These are phyloP conservation scores for Pestalotiopsis sp. DNA, from an alignment of 2,329 filamentous ascomycete species.

Conservation along the genomic window DNA sequence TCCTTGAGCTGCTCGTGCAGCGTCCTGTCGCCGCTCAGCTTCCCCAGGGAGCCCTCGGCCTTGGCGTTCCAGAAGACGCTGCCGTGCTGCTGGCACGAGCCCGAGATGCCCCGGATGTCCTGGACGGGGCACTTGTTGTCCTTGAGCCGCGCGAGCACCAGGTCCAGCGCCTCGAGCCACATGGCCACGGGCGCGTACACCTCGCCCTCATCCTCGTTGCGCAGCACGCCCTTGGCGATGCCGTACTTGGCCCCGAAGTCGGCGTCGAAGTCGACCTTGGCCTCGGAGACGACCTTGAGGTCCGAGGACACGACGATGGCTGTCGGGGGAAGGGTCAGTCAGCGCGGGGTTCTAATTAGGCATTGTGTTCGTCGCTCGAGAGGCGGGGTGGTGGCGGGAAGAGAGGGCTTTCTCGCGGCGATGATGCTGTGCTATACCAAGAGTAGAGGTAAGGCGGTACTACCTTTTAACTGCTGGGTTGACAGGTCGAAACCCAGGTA, in stretches of 20 bases:
- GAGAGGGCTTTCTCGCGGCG: not conserved
- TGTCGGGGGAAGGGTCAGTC: conserved; percentile 35
- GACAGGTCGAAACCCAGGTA: conserved; percentile 96
- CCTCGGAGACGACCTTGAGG: conserved; percentile 79
- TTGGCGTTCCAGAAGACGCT: conserved; percentile 88
- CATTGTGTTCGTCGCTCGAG: not conserved
- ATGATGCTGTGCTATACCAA: not conserved
- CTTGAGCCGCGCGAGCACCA: conserved; percentile 75
- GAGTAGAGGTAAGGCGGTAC: not conserved
- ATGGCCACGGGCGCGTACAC: conserved; percentile 91
- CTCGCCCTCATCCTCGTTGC: conserved; percentile 80
- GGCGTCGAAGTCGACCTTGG: conserved; percentile 93
- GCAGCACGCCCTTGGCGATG: conserved; percentile 85
- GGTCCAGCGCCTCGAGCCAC: conserved; percentile 92
- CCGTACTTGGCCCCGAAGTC: conserved; percentile 76
- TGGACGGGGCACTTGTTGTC: conserved; percentile 72
- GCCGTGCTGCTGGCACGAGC: conserved; percentile 95
- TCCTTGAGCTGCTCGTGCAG: conserved; percentile 73
- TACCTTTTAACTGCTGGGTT: conserved; percentile 94
- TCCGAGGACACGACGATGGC: conserved; percentile 83
- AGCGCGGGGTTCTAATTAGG: not conserved
- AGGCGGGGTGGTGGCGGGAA: conserved; percentile 10
- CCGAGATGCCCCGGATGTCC: conserved; percentile 80
- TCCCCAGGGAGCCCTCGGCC: conserved; percentile 66
- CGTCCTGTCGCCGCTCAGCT: conserved; percentile 60